Percentiles rank a stretch among this genome's conserved stretches.
phyloP scores from a whole-genome alignment of 257 asterid species.

The Rauvolfia tetraphylla region DNA sequence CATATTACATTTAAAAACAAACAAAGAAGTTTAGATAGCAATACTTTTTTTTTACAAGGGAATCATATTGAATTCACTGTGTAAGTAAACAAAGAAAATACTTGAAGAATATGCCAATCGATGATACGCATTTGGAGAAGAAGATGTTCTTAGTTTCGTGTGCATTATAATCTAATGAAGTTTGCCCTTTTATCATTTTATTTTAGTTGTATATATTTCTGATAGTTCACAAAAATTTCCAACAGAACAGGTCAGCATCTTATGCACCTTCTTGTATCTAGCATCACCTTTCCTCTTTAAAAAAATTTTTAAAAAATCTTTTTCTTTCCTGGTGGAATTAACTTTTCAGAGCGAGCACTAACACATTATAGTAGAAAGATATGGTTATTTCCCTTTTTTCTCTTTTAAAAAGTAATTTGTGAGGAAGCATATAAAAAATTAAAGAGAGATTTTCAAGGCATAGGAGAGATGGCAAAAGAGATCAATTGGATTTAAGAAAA shows the following conservation, averaged over 20 bases:
- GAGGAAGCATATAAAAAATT: too few species aligned
- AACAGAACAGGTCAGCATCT: background rate
- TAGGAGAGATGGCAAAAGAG: too few species aligned
- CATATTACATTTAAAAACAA: background rate
- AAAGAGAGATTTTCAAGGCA: background rate
- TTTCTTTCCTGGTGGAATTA: too few species aligned
- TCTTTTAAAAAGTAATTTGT: background rate
- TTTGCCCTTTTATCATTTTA: background rate
- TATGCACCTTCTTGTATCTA: background rate
- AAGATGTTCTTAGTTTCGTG: background rate
- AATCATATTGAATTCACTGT: background rate
- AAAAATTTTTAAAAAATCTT: too few species aligned
- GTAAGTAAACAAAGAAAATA: background rate
- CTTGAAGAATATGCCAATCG: too few species aligned
- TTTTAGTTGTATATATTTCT: background rate
- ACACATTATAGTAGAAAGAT: too few species aligned
- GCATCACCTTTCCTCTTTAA: too few species aligned
- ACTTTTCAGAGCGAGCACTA: too few species aligned
- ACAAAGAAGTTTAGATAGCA: background rate
- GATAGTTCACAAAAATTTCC: background rate
- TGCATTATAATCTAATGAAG: too few species aligned
- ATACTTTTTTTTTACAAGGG: too few species aligned
- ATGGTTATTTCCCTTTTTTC: background rate
- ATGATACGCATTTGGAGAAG: background rate
- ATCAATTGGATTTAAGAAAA: too few species aligned